Percentiles rank a stretch among this genome's conserved stretches.
phyloP scores from a whole-genome alignment of 371 early-diverging fungal genomes.

The Sporodiniella umbellata region DNA sequence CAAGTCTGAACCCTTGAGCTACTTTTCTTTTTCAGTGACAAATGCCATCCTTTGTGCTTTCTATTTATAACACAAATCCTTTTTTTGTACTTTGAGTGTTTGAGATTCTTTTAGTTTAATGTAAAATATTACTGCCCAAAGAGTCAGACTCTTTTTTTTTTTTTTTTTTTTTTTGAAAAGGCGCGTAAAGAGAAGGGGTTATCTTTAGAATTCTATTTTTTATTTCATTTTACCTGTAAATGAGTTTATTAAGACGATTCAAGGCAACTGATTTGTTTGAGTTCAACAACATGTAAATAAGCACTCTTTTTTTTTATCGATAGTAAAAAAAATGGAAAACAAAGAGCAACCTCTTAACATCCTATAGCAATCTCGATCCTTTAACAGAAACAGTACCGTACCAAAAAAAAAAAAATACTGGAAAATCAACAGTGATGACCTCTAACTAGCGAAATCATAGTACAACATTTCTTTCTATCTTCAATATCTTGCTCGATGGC shows the following conservation, averaged over 20 bases:
- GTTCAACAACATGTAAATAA: conserved; percentile 82
- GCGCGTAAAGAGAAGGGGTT: background rate
- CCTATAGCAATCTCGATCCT: conserved; percentile 75
- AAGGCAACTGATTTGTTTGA: conserved; percentile 84
- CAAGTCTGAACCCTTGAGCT: too few species aligned
- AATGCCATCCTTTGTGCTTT: too few species aligned
- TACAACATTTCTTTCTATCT: conserved; percentile 95
- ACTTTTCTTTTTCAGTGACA: too few species aligned
- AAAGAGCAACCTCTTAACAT: background rate
- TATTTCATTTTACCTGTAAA: conserved; percentile 2
- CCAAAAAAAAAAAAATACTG: background rate
- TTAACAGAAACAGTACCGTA: conserved; percentile 82
- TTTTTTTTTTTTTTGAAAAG: background rate
- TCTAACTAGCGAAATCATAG: too few species aligned
- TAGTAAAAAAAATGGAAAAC: too few species aligned
- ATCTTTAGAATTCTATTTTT: background rate
- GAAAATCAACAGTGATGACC: background rate
- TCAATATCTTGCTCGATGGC: conserved; percentile 91
- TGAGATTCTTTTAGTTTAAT: background rate
- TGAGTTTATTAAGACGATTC: conserved; percentile 50
- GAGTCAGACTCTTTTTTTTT: background rate
- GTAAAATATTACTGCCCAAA: background rate
- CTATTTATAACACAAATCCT: too few species aligned
- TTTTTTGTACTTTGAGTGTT: too few species aligned
- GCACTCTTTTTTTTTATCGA: background rate